Evolutionary conservation across 306 rosid species (phyloP), one percentile per base, ranked within the genome.

Genomic region (Cicer pinnatifidum): DNA sequence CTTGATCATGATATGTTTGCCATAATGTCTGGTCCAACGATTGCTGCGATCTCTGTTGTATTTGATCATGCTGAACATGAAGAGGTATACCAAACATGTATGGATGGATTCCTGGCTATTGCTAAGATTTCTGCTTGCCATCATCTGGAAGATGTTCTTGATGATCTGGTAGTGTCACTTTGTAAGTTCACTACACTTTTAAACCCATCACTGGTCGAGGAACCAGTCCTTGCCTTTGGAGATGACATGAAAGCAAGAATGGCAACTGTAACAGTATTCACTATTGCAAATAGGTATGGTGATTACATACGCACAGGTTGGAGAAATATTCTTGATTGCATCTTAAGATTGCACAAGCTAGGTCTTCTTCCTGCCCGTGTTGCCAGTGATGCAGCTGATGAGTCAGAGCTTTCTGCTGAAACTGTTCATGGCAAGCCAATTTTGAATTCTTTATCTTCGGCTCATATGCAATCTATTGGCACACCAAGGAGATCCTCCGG

Each of bases 311-410:
- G 93, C 80, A 79, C 97, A 68, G 97, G 97, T 75, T 94, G 99
- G 99, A 92, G 96, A 86, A 94, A 94, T 83, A 94, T 94, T 77
- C 86, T 94, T 78, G 97, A 94, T 79, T 94, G 99, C 84, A 90
- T 91, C 82, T 82, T 94, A 85, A 86, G 95, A 72, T 77, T 94
- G 77, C 96, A 94, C 89, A 94, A 94, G 88, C 92, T 94, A 53
- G 97, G 99, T 75, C 96, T 94, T 73, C 96, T 94, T 76, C 97
- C 99, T 17, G 96, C 99, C 52, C 95, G 95, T 69, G 96, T 94
- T 84, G 99, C 97, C 78, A 91, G 96, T 81, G 96, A 91, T 71
- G 96, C 96, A 79, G 95, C 96, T 23, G 96, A 94, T 46, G 99
- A 91, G 56, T 85, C 93, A 7, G 97, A 94, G 80, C 86, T 85